Conservation (phyloP, 2,329 filamentous ascomycete genomes). For the Sporothrix luriei region DNA sequence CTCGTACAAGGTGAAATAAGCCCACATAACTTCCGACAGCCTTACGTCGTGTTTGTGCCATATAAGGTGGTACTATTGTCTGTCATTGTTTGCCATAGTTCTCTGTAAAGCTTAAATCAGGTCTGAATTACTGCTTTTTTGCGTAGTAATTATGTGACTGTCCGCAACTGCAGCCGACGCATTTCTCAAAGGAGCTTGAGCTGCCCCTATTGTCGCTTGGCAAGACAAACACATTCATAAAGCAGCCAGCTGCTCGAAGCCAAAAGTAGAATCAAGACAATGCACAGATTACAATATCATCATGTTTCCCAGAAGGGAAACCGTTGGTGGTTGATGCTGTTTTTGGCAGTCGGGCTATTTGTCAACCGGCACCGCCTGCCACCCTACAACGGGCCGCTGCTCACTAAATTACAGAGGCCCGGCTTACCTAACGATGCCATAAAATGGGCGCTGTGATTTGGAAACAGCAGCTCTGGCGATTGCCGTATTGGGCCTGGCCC, state of each 20-base stretch:
- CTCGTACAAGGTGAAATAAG: background rate
- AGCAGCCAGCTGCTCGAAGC: background rate
- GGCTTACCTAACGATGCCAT: too few relatives aligned
- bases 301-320: background rate
- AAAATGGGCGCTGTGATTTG: constrained; percentile 4
- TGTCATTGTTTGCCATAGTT: background rate
- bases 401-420: constrained; percentile 12
- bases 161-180: background rate
- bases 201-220: too few relatives aligned
- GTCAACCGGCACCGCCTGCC: background rate
- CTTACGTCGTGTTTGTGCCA: too few relatives aligned
- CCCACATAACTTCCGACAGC: background rate
- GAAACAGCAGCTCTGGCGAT: background rate
- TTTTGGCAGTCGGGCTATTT: background rate
- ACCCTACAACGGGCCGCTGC: background rate
- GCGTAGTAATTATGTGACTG: background rate
- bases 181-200: too few relatives aligned
- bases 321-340: background rate
- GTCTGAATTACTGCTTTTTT: background rate
- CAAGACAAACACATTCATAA: too few relatives aligned
- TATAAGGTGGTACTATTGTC: background rate
- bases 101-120: too few relatives aligned
- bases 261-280: background rate
- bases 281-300: constrained; percentile 3
- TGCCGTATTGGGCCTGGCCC: background rate